phyloP scores from a whole-genome alignment of 2,329 filamentous ascomycete species.

The Ceratocystis smalleyi region DNA sequence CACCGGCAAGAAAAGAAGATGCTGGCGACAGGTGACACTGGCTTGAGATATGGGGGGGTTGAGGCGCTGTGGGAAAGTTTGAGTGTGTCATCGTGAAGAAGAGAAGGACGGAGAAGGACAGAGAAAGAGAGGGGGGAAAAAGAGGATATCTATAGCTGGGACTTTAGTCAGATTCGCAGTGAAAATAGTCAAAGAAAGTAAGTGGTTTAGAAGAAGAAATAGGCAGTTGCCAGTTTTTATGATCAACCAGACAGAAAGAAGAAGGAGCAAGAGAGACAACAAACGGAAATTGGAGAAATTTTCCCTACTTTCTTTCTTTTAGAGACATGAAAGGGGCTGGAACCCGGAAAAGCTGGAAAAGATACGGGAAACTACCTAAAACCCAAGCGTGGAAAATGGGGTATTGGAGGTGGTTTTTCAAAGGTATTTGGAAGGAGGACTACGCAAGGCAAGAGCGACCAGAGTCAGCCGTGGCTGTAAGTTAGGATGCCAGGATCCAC shows the following conservation, averaged over 20 bases:
- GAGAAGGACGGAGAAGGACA: not conserved
- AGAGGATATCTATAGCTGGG: not conserved
- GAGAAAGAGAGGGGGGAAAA: not conserved
- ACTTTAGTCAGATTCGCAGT: not conserved
- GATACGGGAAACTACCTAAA: not conserved
- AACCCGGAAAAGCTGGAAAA: not conserved
- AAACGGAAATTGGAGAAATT: not conserved
- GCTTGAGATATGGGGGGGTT: not conserved
- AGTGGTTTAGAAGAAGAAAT: too few species aligned
- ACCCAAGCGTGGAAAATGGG: not conserved
- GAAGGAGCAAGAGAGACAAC: constrained; percentile 1
- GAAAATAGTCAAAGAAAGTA: not conserved
- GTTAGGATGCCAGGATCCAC: not conserved
- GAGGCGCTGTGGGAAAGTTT: not conserved
- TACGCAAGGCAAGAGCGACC: not conserved
- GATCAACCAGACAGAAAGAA: not conserved
- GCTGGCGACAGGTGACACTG: not conserved
- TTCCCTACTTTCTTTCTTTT: not conserved
- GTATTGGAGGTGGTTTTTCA: not conserved
- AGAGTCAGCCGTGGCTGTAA: not conserved
- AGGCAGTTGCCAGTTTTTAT: not conserved
- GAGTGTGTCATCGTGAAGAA: constrained; percentile 7
- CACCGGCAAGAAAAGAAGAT: constrained; percentile 11
- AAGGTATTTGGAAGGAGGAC: not conserved
- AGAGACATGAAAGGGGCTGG: constrained; percentile 1